Evolutionary conservation across 371 early-diverging fungal species (phyloP), one percentile per base, ranked within the genome.

Genomic region (Mucor piriformis): DNA sequence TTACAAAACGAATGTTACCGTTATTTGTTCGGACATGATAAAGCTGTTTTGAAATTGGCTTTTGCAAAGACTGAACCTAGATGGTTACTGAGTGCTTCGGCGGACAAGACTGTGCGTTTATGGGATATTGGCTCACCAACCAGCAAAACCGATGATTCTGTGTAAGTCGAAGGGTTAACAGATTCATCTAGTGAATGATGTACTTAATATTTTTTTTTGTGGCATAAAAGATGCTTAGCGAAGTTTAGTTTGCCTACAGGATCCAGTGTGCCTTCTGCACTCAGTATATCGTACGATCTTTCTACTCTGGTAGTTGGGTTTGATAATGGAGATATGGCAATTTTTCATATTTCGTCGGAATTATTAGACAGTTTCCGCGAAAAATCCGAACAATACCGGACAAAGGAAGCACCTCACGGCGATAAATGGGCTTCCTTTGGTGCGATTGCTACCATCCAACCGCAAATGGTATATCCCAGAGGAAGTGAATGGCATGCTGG

Each of bases 401-500:
- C 15, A 4, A 50, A 54, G 10, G 50, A 54, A n/a, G 3, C 23
- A 2, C 34, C 42, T 1, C 32, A 13, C 12, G 37, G 27, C 2
- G 37, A 40, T 7, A 66, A 51, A 32, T 29, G 43, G 42, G 10
- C 13, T 29, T n/a, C 43, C 6, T 20, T 29, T 12, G 33, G 49
- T 6, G 7, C 58, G 20, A 6, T 16, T 1, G 11, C 35, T 13
- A 54, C 53, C 3, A 40, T 70, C 15, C 40, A 44, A 16, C 69
- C 67, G 1, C 55, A 64, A 3, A 62, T 23, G 23, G 46, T 72
- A 18, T 83, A 73, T 55, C 84, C 83, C 50, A 54, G 57, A 20
- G 81, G 83, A 5, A 72, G 76, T 38, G 86, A 83, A 55, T 86
- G 84, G 84, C 86, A 86, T 62, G 82, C 77, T 35, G 83, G 83